Base-by-base conservation (phyloP, 805 yeast species). In the Starmerella sirachaensis region DNA sequence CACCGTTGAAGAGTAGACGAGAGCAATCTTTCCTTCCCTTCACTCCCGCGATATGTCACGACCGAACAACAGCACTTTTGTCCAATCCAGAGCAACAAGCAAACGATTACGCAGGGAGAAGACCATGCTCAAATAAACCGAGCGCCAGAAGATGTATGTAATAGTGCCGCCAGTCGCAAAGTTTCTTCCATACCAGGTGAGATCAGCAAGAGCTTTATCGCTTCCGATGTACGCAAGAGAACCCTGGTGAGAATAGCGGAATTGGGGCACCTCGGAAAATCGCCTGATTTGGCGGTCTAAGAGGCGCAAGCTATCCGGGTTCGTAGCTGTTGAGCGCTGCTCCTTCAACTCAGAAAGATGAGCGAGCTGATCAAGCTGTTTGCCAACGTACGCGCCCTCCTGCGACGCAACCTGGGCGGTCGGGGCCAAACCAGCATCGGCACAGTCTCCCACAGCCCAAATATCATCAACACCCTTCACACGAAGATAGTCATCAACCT, bases 381-480 rank as follows among this genome's bases (percentile, higher is more conserved):
- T 64, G 40, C 86, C 91, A 49, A 86, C 70, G 63, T 72, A 86
- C 40, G 69, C 66, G 59, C 95, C 96, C 63, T 86, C 83, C 68
- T 86, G 96, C 64, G 84, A 76, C 29, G 97, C 97, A 39, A 85
- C 96, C 69, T 86, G 96, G 18, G 96, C 97, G 45, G 97, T 86
- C 51, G 96, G 96, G 29, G 94, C 91, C 51, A 74, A 76, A 58
- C 82, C 82, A 47, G 91, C 81, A 44, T 72, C 68, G 26, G 96
- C 82, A 65, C 96, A 86, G 65, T 86, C 97, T 59, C 97, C 97
- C 41, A 86, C 64, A 34, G 94, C 96, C 61, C 69, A 88, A 50
- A 88, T 75, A 53, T 81, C 81, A 51, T 69, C 69, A 29, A 84
- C 70, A 57, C 97, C 97, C 54, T 81, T 76, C 22, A 88, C 75